Evolutionary conservation across 2,329 filamentous ascomycete species (phyloP).

Genomic region (Aspergillus sp.): DNA sequence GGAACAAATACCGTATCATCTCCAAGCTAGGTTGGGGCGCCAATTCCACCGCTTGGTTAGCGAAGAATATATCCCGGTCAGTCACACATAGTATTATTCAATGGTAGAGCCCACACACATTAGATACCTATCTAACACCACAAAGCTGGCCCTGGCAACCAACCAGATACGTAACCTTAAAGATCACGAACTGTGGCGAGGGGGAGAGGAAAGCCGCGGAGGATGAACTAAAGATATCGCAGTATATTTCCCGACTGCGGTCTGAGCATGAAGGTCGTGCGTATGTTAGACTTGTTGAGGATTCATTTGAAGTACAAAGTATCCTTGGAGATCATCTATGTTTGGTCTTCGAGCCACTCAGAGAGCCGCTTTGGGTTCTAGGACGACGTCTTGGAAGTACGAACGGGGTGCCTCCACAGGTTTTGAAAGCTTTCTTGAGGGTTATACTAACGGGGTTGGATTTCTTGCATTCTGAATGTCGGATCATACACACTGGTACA

Average conservation of each 20-base stretch:
- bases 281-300: constrained; percentile 25
- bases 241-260: constrained; percentile 27
- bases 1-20: constrained; percentile 32
- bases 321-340: constrained; percentile 35
- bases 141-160: constrained; percentile 20
- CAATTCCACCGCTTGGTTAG: constrained; percentile 42
- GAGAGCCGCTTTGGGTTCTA: constrained; percentile 39
- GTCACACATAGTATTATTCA: background rate
- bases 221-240: constrained; percentile 30
- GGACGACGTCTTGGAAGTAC: constrained; percentile 24
- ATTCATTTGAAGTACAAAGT: constrained; percentile 30
- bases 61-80: constrained; percentile 21
- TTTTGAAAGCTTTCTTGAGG: constrained; percentile 10
- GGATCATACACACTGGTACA: constrained; percentile 44
- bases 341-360: constrained; percentile 40
- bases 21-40: constrained; percentile 42
- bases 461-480: constrained; percentile 44
- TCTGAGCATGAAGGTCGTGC: constrained; percentile 27
- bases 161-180: constrained; percentile 32
- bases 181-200: constrained; percentile 29
- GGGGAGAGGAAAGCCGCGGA: constrained; percentile 16
- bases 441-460: constrained; percentile 42
- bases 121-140: background rate
- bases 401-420: constrained; percentile 18
- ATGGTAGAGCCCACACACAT: background rate